A percentile compares a stretch with the other conserved stretches of the same genome.
Conservation (phyloP, 2,329 filamentous ascomycete species). For the Monosporascus sp. region DNA sequence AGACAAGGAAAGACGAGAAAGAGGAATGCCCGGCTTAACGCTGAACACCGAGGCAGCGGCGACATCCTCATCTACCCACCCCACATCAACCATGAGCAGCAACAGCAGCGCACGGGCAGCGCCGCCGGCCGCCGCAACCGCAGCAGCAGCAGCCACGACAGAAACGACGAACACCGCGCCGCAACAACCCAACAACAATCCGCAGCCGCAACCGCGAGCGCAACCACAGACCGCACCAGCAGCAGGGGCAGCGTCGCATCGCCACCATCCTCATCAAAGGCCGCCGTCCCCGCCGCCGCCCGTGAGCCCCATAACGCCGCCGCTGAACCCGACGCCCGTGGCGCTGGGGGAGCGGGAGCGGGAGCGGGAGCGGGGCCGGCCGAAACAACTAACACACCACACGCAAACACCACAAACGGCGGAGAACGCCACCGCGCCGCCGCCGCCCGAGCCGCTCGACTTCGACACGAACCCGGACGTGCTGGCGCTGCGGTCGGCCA, state of each 20-base stretch:
- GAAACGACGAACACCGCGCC: not conserved
- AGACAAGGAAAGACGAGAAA: too few relatives aligned
- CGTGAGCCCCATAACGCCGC: constrained; percentile 52
- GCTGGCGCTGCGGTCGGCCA: constrained; percentile 78
- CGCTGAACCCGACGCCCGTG: constrained; percentile 35
- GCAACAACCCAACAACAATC: not conserved
- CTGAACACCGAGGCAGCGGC: constrained; percentile 20
- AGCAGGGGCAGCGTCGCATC: constrained; percentile 1
- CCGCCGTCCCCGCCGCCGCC: constrained; percentile 44
- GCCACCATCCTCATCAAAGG: constrained; percentile 1
- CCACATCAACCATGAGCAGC: not conserved
- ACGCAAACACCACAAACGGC: constrained; percentile 10
- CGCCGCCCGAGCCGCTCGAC: constrained; percentile 47
- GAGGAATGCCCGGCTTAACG: constrained; percentile 23
- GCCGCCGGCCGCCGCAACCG: not conserved
- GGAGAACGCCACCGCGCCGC: constrained; percentile 26
- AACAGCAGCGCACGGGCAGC: not conserved
- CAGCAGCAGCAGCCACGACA: not conserved
- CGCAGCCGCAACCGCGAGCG: not conserved
- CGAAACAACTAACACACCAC: constrained; percentile 14
- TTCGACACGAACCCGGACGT: constrained; percentile 74
- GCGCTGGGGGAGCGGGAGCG: too few relatives aligned
- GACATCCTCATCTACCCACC: constrained; percentile 3
- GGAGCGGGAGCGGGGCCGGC: too few relatives aligned
- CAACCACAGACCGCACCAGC: constrained; percentile 5